phyloP scores from a whole-genome alignment of 2,329 filamentous ascomycete genomes.

The Aspergillus phoenicis region DNA sequence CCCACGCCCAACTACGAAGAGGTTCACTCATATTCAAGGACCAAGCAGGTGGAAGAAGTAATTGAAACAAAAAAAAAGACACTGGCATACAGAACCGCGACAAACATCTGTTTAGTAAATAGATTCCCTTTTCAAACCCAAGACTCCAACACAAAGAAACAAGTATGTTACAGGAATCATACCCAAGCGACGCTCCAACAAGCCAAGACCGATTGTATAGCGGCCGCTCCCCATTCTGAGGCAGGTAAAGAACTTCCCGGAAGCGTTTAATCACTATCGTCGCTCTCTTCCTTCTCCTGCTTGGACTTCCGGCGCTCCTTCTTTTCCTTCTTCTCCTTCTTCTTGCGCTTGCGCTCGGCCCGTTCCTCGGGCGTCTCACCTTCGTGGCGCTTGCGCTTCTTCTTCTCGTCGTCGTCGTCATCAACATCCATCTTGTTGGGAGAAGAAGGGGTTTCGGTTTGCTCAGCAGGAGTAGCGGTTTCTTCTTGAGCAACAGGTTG shows the following conservation, averaged over 20 bases:
- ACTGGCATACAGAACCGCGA: constrained; percentile 20
- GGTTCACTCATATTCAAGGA: background rate
- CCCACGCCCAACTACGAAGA: background rate
- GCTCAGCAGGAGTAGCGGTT: constrained; percentile 28
- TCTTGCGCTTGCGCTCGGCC: constrained; percentile 53
- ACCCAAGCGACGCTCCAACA: constrained; percentile 20
- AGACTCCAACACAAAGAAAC: constrained; percentile 40
- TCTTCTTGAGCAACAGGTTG: constrained; percentile 48
- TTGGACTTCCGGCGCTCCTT: constrained; percentile 77
- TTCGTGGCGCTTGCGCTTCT: constrained; percentile 60
- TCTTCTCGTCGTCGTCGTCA: constrained; percentile 48
- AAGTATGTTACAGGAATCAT: constrained; percentile 46
- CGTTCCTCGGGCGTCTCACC: constrained; percentile 54
- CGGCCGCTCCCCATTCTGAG: constrained; percentile 15
- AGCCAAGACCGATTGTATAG: background rate
- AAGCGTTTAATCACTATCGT: constrained; percentile 46
- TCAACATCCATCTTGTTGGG: constrained; percentile 47
- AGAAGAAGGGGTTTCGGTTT: constrained; percentile 32
- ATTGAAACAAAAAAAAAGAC: constrained; percentile 2
- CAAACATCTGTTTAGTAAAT: constrained; percentile 28
- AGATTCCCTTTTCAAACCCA: constrained; percentile 43
- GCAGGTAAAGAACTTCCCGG: constrained; percentile 28
- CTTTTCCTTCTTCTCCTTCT: constrained; percentile 59
- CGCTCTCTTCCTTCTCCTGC: constrained; percentile 75
- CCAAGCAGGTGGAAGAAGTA: constrained; percentile 2